A percentile compares a stretch with the other conserved stretches of the same genome.
Conservation (phyloP, 2,329 filamentous ascomycete species). For the Paecilomyces formosus region DNA sequence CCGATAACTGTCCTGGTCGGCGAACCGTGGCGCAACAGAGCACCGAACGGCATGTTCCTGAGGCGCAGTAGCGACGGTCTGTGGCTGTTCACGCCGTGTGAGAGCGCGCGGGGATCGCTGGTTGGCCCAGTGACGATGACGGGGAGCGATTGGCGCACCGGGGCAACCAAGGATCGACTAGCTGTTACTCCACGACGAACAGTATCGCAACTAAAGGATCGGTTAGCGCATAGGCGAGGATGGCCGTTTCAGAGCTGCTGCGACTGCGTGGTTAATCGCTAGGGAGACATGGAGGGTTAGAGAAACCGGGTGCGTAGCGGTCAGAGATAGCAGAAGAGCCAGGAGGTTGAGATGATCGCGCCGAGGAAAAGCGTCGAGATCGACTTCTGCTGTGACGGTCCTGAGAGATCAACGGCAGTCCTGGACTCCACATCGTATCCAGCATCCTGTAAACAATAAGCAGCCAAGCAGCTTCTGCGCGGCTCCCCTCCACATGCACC, state of each 20-base stretch:
- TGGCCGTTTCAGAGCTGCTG: background rate
- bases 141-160: background rate
- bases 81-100: background rate
- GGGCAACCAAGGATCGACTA: background rate
- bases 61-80: background rate
- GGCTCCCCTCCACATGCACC: background rate
- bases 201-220: too few relatives aligned
- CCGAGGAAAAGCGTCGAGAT: background rate
- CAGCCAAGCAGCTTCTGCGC: background rate
- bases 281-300: background rate
- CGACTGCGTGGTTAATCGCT: background rate
- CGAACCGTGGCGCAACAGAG: background rate
- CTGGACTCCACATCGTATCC: background rate
- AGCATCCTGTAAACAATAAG: background rate
- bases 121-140: background rate
- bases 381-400: background rate
- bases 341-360: background rate
- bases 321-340: background rate
- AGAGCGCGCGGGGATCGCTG: background rate
- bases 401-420: background rate
- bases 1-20: background rate
- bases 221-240: too few relatives aligned
- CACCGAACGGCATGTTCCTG: background rate
- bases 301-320: background rate
- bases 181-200: background rate